Conservation (phyloP, 768 basidiomycete genomes). For the Cyclocybe cylindracea region DNA sequence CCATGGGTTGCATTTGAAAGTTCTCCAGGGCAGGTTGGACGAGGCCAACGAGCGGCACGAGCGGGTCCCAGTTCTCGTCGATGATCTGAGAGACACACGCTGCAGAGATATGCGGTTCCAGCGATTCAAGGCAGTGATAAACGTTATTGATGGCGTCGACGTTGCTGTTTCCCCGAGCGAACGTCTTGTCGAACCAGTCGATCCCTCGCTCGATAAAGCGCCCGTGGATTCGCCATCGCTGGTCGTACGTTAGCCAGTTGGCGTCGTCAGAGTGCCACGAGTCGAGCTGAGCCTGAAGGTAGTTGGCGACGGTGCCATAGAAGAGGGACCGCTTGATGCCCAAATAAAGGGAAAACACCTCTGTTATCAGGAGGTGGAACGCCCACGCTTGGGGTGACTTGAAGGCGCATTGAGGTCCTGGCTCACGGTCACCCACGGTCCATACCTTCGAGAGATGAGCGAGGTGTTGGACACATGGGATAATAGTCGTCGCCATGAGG, state of each 20-base stretch:
- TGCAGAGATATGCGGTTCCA: constrained; percentile 14
- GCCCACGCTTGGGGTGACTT: constrained; percentile 29
- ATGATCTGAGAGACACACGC: constrained; percentile 18
- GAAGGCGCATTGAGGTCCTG: constrained; percentile 23
- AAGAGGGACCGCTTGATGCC: constrained; percentile 10
- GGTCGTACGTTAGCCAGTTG: constrained; percentile 22
- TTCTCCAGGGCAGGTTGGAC: constrained; percentile 7
- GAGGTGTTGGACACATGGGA: constrained; percentile 20
- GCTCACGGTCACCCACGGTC: constrained; percentile 7
- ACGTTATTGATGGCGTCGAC: constrained; percentile 15
- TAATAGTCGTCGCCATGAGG: constrained; percentile 15
- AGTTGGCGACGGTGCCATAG: constrained; percentile 8
- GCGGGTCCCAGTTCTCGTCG: constrained; percentile 16
- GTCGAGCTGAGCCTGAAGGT: constrained; percentile 13
- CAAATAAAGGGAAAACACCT: constrained; percentile 9
- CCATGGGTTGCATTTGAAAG: not conserved
- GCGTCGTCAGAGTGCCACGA: constrained; percentile 18
- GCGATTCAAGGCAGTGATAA: constrained; percentile 18
- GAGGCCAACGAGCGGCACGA: constrained; percentile 15
- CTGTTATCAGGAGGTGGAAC: constrained; percentile 13
- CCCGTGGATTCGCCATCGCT: constrained; percentile 19
- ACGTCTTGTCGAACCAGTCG: constrained; percentile 19
- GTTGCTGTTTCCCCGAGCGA: constrained; percentile 12
- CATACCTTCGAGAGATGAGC: constrained; percentile 16
- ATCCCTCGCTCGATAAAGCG: constrained; percentile 18